phyloP scores from a whole-genome alignment of 2,329 filamentous ascomycete genomes.

The Penicillium sp. region DNA sequence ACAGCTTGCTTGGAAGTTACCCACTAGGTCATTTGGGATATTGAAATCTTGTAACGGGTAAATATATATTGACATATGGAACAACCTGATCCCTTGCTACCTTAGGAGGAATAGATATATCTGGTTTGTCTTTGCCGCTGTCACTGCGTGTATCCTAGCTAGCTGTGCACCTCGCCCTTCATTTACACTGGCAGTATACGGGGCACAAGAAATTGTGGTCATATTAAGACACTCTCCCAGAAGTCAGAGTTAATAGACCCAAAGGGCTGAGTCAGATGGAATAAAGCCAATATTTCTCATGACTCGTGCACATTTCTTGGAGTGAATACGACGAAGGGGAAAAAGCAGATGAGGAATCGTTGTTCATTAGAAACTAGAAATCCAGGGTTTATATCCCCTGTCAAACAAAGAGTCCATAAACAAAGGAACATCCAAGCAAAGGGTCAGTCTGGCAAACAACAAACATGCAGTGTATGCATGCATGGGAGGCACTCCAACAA shows the following conservation, averaged over 20 bases:
- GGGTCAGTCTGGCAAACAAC: too few species aligned
- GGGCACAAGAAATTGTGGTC: constrained; percentile 36
- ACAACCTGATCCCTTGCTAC: background rate
- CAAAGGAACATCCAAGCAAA: too few species aligned
- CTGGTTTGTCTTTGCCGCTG: background rate
- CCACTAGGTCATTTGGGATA: background rate
- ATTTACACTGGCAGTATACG: constrained; percentile 32
- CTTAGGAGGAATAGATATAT: background rate
- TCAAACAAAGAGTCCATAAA: too few species aligned
- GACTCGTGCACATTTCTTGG: background rate
- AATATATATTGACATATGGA: background rate
- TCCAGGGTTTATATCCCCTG: too few species aligned
- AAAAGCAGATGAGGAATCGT: too few species aligned
- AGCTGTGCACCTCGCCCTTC: background rate
- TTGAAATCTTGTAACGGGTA: background rate
- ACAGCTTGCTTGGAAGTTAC: background rate
- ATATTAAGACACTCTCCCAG: background rate
- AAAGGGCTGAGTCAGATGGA: background rate
- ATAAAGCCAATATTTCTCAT: background rate
- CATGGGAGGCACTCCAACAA: too few species aligned
- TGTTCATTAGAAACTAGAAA: too few species aligned
- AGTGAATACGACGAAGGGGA: too few species aligned
- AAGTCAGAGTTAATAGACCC: too few species aligned
- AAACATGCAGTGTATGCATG: too few species aligned
- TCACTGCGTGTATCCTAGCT: background rate